These are phyloP conservation scores for Dothideomycetes sp. DNA, from an alignment of 2,329 filamentous ascomycete species.

Conservation along the genomic window DNA sequence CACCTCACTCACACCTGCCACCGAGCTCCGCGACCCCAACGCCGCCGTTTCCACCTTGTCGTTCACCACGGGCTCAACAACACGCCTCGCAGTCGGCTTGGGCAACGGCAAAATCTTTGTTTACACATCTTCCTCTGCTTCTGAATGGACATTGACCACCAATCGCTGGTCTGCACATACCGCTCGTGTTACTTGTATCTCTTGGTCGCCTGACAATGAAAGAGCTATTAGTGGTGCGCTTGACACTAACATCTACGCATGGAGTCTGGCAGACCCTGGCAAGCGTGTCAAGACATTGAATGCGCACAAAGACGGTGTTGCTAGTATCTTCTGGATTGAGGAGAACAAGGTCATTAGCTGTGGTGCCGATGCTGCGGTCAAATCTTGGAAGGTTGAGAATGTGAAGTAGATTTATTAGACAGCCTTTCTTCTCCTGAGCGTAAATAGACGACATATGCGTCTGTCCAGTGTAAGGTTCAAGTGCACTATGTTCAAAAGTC, in stretches of 20 bases:
- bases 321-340: slow-evolving; percentile 72
- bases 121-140: slow-evolving; percentile 44
- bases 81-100: slow-evolving; percentile 70
- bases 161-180: slow-evolving; percentile 71
- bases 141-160: slow-evolving; percentile 62
- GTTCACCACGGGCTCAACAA: slow-evolving; percentile 67
- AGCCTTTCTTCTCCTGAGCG: too few species aligned
- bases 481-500: too few species aligned
- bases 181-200: slow-evolving; percentile 55
- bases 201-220: slow-evolving; percentile 70
- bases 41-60: slow-evolving; percentile 68
- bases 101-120: slow-evolving; percentile 79
- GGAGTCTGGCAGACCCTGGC: slow-evolving; percentile 76
- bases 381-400: slow-evolving; percentile 67
- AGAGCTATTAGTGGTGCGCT: slow-evolving; percentile 76
- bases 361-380: slow-evolving; percentile 82
- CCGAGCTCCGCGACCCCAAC: slow-evolving; percentile 58
- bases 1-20: slow-evolving; percentile 37
- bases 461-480: too few species aligned
- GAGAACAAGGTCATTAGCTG: slow-evolving; percentile 62
- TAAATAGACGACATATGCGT: too few species aligned
- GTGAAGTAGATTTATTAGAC: slow-evolving; percentile 32
- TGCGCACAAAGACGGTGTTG: slow-evolving; percentile 93
- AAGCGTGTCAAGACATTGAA: slow-evolving; percentile 76
- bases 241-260: slow-evolving; percentile 87